phyloP scores from a whole-genome alignment of 345 rosid species.

The Moricandia arvensis region DNA sequence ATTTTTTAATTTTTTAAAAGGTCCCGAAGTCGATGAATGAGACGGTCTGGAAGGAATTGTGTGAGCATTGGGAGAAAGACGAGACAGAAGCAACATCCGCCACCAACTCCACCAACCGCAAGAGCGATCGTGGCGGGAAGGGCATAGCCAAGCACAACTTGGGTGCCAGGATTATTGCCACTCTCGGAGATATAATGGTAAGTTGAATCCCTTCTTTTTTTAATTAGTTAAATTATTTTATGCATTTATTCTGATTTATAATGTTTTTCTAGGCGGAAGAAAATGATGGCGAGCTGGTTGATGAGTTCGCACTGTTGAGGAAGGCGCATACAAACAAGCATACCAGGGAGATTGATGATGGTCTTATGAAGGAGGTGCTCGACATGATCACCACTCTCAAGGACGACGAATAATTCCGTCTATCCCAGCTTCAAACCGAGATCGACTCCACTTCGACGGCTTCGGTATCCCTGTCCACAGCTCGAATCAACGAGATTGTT shows the following conservation, averaged over 20 bases:
- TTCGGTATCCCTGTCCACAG: neutral
- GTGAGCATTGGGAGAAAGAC: neutral
- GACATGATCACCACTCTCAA: neutral
- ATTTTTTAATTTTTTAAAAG: neutral
- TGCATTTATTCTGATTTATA: neutral
- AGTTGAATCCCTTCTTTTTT: neutral
- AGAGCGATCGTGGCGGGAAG: neutral
- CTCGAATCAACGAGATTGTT: neutral
- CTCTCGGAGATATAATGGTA: neutral
- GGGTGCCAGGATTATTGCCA: neutral
- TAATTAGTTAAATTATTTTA: too few relatives aligned
- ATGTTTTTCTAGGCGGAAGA: neutral
- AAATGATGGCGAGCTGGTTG: neutral
- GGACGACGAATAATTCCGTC: neutral
- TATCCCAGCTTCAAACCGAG: neutral
- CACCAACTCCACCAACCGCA: neutral
- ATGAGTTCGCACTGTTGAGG: neutral
- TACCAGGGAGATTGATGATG: neutral
- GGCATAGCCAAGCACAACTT: neutral
- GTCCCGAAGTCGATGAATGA: neutral
- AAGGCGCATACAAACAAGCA: neutral
- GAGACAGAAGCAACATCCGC: neutral
- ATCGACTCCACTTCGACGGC: neutral
- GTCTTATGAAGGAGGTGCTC: neutral
- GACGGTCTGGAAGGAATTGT: neutral